Evolutionary conservation across 106 monocot genomes (phyloP).

Genomic region (Posidonia australis): DNA sequence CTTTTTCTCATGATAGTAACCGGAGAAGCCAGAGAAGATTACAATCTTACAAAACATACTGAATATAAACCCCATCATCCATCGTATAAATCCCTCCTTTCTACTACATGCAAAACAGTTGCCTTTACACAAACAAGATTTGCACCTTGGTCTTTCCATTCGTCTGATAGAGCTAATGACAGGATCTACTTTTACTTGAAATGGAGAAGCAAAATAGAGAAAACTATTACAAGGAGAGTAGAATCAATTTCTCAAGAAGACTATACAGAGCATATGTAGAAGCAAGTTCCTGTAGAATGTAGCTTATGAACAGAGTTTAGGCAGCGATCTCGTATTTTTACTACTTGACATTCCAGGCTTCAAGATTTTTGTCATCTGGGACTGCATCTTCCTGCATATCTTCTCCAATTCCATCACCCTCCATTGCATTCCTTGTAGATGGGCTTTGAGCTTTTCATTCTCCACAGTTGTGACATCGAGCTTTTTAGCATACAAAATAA

Average conservation of each 20-base stretch:
- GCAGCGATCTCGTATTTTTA: conserved; percentile 44
- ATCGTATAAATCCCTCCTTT: too few species aligned
- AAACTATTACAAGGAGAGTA: background rate
- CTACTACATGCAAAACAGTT: too few species aligned
- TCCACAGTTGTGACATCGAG: conserved; percentile 35
- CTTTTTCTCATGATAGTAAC: too few species aligned
- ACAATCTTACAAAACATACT: too few species aligned
- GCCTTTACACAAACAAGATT: too few species aligned
- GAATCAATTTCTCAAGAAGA: background rate
- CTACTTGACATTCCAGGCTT: conserved; percentile 13
- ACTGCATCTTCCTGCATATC: conserved; percentile 72
- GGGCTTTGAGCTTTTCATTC: conserved; percentile 58
- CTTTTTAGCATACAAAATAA: conserved; percentile 60
- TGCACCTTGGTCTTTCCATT: too few species aligned
- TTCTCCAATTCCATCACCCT: conserved; percentile 81
- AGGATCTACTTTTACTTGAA: too few species aligned
- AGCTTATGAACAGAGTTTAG: conserved; percentile 62
- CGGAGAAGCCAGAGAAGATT: too few species aligned
- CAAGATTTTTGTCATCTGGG: conserved; percentile 56
- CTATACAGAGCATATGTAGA: background rate
- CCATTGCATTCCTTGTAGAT: conserved; percentile 75
- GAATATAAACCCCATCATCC: too few species aligned
- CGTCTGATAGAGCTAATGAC: too few species aligned
- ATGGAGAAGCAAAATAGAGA: too few species aligned
- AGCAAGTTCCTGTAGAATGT: background rate